Conservation (phyloP, 2,329 filamentous ascomycete genomes). For the Aspergillus sp. region DNA sequence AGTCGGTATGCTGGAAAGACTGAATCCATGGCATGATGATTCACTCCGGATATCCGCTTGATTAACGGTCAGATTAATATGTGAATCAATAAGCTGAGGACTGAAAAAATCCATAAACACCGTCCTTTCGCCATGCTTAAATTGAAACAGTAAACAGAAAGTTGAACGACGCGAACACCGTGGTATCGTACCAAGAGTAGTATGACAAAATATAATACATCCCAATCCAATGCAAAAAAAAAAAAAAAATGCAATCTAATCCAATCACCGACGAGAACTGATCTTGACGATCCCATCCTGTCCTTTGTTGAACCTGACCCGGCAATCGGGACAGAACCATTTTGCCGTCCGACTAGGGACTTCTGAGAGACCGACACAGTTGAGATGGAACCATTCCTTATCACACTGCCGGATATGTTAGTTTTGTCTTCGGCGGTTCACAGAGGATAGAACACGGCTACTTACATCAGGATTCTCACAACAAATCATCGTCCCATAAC, state of each 20-base stretch:
- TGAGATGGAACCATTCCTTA: slow-evolving; percentile 61
- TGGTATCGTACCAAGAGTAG: slow-evolving; percentile 7
- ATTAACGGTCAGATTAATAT: too few relatives aligned
- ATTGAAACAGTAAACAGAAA: slow-evolving; percentile 1
- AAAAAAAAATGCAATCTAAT: neutral
- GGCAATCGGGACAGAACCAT: slow-evolving; percentile 61
- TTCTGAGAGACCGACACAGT: slow-evolving; percentile 53
- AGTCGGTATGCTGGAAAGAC: neutral
- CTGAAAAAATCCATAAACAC: neutral
- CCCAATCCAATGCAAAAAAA: neutral
- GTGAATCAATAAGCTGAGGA: neutral
- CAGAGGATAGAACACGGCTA: slow-evolving; percentile 8
- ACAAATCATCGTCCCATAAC: slow-evolving; percentile 59
- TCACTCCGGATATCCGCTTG: too few relatives aligned
- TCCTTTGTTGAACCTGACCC: slow-evolving; percentile 42
- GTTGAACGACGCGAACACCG: slow-evolving; percentile 5
- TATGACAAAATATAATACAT: slow-evolving; percentile 2
- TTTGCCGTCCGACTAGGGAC: slow-evolving; percentile 55
- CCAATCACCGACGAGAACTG: slow-evolving; percentile 24
- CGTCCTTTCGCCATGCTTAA: slow-evolving; percentile 8
- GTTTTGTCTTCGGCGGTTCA: neutral
- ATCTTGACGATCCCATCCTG: slow-evolving; percentile 35
- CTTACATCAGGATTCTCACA: slow-evolving; percentile 56
- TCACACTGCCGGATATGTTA: slow-evolving; percentile 46
- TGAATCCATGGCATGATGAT: neutral